phyloP scores from a whole-genome alignment of 2,329 filamentous ascomycete species.

The Pyrenophora tritici-repentis region DNA sequence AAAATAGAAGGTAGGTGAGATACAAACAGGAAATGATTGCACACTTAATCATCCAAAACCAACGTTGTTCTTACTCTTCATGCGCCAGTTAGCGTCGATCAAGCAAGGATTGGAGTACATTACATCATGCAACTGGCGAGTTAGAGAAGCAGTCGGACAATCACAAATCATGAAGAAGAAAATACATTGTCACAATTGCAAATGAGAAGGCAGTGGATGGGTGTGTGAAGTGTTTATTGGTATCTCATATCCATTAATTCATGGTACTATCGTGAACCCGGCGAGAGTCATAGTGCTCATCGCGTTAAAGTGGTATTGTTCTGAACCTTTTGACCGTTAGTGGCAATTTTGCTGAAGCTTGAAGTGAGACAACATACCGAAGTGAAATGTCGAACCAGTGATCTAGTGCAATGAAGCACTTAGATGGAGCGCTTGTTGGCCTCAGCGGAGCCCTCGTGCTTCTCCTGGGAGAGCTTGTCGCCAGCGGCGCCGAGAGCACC shows the following conservation, averaged over 20 bases:
- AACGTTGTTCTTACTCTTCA: too few relatives aligned
- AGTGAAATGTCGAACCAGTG: slow-evolving; percentile 20
- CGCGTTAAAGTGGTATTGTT: slow-evolving; percentile 22
- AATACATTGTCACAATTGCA: neutral
- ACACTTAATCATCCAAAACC: too few relatives aligned
- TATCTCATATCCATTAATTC: slow-evolving; percentile 35
- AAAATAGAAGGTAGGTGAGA: too few relatives aligned
- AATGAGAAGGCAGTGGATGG: neutral
- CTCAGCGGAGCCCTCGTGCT: slow-evolving; percentile 56
- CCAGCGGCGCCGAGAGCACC: slow-evolving; percentile 58
- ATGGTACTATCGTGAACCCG: slow-evolving; percentile 21
- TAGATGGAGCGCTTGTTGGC: slow-evolving; percentile 54
- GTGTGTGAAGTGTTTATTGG: slow-evolving; percentile 31
- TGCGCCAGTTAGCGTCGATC: too few relatives aligned
- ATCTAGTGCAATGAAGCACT: slow-evolving; percentile 17
- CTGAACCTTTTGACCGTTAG: slow-evolving; percentile 11
- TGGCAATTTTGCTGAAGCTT: neutral
- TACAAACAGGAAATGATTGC: too few relatives aligned
- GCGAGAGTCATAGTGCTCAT: slow-evolving; percentile 28
- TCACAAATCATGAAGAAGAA: neutral
- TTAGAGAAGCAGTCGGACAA: too few relatives aligned
- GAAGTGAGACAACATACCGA: slow-evolving; percentile 15
- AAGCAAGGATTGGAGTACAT: too few relatives aligned
- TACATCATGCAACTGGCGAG: too few relatives aligned
- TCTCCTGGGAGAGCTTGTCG: slow-evolving; percentile 60